A percentile compares a stretch with the other conserved stretches of the same genome.
phyloP scores from a whole-genome alignment of 2,329 filamentous ascomycete species.

The Alternaria incomplexa region DNA sequence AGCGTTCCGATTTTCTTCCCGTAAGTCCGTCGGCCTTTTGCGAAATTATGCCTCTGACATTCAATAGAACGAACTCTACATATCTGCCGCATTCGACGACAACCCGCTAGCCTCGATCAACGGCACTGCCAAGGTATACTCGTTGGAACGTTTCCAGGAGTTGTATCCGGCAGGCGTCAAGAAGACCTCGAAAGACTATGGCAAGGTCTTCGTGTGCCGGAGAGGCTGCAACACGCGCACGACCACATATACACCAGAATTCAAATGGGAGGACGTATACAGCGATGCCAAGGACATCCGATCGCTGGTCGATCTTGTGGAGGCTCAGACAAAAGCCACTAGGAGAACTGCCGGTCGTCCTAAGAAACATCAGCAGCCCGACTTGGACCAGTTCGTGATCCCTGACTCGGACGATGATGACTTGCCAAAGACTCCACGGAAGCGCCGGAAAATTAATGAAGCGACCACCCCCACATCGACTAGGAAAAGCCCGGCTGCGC shows the following conservation, averaged over 20 bases:
- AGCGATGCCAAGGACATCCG: conserved; percentile 70
- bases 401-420: conserved; percentile 51
- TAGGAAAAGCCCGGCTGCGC: conserved; percentile 55
- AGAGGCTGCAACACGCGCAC: conserved; percentile 88
- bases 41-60: conserved; percentile 16
- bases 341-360: conserved; percentile 56
- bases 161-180: conserved; percentile 78
- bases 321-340: conserved; percentile 74
- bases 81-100: conserved; percentile 84
- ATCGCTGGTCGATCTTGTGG: conserved; percentile 69
- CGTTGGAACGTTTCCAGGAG: conserved; percentile 69
- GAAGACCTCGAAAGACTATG: conserved; percentile 73
- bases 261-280: conserved; percentile 88
- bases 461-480: conserved; percentile 54
- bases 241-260: conserved; percentile 89
- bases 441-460: conserved; percentile 56
- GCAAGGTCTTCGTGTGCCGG: conserved; percentile 88
- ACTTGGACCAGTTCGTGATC: conserved; percentile 54
- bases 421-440: conserved; percentile 53
- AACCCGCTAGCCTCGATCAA: conserved; percentile 91
- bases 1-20: conserved; percentile 77
- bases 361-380: conserved; percentile 40
- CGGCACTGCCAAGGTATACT: conserved; percentile 83
- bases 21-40: conserved; percentile 50
- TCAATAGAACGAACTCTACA: conserved; percentile 82